Conservation (phyloP, 2,329 filamentous ascomycete species). For the Penicillium sp. region DNA sequence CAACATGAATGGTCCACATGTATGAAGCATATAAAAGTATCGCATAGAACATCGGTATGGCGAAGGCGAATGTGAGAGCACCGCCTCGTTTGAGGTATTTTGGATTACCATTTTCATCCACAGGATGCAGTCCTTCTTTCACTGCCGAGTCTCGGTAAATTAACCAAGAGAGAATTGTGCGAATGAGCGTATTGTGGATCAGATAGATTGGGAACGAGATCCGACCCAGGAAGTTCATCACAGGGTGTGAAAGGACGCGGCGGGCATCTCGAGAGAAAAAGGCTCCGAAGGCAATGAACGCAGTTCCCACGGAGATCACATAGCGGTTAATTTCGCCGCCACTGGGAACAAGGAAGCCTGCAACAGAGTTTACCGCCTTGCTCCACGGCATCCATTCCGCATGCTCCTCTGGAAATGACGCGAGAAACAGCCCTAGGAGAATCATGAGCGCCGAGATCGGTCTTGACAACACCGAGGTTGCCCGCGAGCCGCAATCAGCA, state of each 20-base stretch:
- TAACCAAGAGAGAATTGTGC: slow-evolving; percentile 30
- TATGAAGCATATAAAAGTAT: slow-evolving; percentile 3
- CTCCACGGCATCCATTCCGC: slow-evolving; percentile 28
- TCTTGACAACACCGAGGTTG: slow-evolving; percentile 23
- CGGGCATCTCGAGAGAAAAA: slow-evolving; percentile 27
- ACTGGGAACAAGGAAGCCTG: slow-evolving; percentile 18
- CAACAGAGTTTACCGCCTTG: slow-evolving; percentile 13
- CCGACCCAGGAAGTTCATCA: slow-evolving; percentile 32
- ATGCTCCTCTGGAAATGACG: slow-evolving; percentile 30
- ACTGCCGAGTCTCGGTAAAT: slow-evolving; percentile 19
- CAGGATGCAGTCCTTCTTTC: slow-evolving; percentile 5
- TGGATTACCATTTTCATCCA: neutral
- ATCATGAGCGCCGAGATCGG: slow-evolving; percentile 25
- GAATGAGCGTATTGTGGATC: slow-evolving; percentile 30
- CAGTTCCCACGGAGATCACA: slow-evolving; percentile 25
- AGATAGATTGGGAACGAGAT: slow-evolving; percentile 34
- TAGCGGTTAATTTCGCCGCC: slow-evolving; percentile 27
- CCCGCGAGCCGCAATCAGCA: slow-evolving; percentile 24
- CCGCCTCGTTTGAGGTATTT: neutral
- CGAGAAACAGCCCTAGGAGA: slow-evolving; percentile 26
- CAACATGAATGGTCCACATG: slow-evolving; percentile 9
- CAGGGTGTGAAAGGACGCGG: slow-evolving; percentile 20
- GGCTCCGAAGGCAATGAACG: slow-evolving; percentile 26
- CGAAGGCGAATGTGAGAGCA: neutral
- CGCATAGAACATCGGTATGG: slow-evolving; percentile 4